These are phyloP conservation scores for Blastosporella zonata DNA, from an alignment of 1,284 basidiomycete genomes.

Conservation along the genomic window DNA sequence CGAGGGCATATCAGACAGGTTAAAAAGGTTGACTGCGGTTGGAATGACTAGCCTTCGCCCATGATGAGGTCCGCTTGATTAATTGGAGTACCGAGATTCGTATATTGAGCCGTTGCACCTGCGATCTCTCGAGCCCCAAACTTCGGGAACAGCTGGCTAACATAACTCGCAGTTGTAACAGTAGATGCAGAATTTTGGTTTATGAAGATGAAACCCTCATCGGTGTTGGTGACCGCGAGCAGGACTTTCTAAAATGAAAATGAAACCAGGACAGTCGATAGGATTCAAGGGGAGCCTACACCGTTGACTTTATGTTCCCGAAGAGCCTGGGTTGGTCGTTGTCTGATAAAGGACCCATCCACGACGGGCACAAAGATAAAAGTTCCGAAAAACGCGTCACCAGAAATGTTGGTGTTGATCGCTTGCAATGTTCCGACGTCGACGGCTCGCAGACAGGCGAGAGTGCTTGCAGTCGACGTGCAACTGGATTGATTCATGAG, in stretches of 20 bases:
- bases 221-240: constrained; percentile 26
- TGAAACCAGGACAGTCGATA: neutral
- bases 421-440: constrained; percentile 23
- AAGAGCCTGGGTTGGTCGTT: constrained; percentile 30
- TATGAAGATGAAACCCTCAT: constrained; percentile 32
- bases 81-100: constrained; percentile 27
- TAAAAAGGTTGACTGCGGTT: neutral
- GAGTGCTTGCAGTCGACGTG: constrained; percentile 9
- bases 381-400: constrained; percentile 26
- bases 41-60: constrained; percentile 35
- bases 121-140: constrained; percentile 26
- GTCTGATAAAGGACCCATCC: constrained; percentile 33
- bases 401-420: constrained; percentile 25
- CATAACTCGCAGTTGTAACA: constrained; percentile 25
- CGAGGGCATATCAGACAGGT: neutral
- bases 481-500: constrained; percentile 12
- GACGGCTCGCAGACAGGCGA: constrained; percentile 24
- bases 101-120: constrained; percentile 28
- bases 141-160: constrained; percentile 36
- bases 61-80: constrained; percentile 36
- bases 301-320: constrained; percentile 25
- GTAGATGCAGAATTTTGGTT: constrained; percentile 15
- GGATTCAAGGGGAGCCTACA: constrained; percentile 15
- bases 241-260: constrained; percentile 19
- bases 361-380: constrained; percentile 35